Evolutionary conservation across 768 basidiomycete genomes (phyloP).

Genomic region (Boletales sp.): DNA sequence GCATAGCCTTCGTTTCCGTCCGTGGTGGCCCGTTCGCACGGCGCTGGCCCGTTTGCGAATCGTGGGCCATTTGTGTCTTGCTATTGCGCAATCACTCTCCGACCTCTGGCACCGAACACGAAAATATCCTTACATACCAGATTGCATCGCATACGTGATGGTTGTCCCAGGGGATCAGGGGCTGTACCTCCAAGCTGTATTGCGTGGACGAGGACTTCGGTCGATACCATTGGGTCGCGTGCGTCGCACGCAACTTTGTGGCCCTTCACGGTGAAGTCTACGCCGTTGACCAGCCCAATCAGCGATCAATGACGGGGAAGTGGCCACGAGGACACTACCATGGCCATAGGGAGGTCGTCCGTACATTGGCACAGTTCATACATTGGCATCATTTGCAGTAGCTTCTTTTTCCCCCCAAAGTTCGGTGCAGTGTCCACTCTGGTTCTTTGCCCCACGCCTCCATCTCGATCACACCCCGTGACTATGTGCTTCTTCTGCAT

Average conservation of each 20-base stretch:
- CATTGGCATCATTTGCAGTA: not conserved
- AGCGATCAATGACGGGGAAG: conserved; percentile 6
- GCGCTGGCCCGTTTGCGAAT: not conserved
- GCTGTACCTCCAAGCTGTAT: conserved; percentile 6
- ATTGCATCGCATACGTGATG: conserved; percentile 8
- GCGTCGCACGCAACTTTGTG: not conserved
- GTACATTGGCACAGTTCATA: conserved; percentile 3
- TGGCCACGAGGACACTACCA: conserved; percentile 14
- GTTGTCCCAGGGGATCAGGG: not conserved
- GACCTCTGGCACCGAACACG: no score
- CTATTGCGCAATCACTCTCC: not conserved
- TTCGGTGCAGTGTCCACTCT: conserved; percentile 14
- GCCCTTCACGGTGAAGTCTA: not conserved
- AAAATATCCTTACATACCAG: not conserved
- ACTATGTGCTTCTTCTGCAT: conserved; percentile 1
- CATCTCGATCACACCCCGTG: not conserved
- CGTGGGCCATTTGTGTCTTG: conserved; percentile 3
- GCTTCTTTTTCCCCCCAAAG: conserved; percentile 8
- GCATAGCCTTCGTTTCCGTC: conserved; percentile 6
- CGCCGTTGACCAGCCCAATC: conserved; percentile 5
- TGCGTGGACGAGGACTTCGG: not conserved
- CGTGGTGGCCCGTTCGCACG: conserved; percentile 1
- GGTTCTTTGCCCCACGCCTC: conserved; percentile 1
- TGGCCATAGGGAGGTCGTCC: not conserved
- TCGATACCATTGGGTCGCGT: not conserved